Base-by-base conservation (phyloP, 2,329 filamentous ascomycete species). In the Aspergillus thermomutatus region DNA sequence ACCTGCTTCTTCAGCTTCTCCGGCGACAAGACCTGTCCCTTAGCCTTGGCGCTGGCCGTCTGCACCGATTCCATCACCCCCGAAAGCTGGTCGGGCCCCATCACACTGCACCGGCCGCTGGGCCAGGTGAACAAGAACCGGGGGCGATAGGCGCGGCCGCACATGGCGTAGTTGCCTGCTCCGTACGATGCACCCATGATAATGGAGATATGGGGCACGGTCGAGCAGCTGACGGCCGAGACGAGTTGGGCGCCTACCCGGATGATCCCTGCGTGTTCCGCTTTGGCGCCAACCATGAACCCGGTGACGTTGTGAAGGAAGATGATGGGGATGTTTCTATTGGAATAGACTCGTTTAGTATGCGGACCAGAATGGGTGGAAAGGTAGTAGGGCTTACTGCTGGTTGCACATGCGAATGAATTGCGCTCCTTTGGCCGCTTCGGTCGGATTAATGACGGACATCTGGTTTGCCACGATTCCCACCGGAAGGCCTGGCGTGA, bases 301-400 rank as follows among this genome's bases (percentile, higher is more conserved):
- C 77, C 77, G 0, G 78, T 79, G 0, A 80, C 77, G 46, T 79
- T 80, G 62, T 80, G 77, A 0, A 80, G 63, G 64, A 78, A 80
- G 4, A 79, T 64, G 14, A 80, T 78, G 0, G 77, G 77, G 0
- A 61, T 71, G 26, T 69, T 68, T 54, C 64, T 74, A 66, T 26
- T 41, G 9, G 17, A 1, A 60, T 31, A 54, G 46, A 27, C 27
- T 49, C 31, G 25, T 34, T 34, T 17, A 47, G 23, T 27, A 9
- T 10, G 27, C 9, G 2, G 27, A 27, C 8, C 8, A 11, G 17
- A n/a, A 9, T 4, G 6, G 7, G 3, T 27, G n/a, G n/a, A 27
- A 8, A 27, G 5, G 26, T 23, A 23, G 9, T n/a, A 8, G 48
- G 11, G 40, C 69, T 50, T 67, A 76, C 71, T 74, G 62, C 57